These are phyloP conservation scores for Fusarium pseudograminearum DNA, from an alignment of 2,329 filamentous ascomycete species.

Conservation along the genomic window DNA sequence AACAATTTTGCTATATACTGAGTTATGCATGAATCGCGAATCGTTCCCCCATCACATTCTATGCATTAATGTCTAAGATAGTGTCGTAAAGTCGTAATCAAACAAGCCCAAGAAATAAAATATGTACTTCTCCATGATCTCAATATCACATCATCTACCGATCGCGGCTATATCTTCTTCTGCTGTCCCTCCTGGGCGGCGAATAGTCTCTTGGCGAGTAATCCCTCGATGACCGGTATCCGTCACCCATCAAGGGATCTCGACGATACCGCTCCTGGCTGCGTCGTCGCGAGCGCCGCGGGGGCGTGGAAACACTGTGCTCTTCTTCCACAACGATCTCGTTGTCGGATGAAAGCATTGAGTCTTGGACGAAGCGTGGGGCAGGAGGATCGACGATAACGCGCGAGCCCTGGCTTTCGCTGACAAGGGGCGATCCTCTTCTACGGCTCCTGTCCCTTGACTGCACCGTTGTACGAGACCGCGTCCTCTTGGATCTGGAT, in stretches of 20 bases:
- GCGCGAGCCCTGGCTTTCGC: slow-evolving; percentile 25
- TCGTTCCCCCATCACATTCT: slow-evolving; percentile 1
- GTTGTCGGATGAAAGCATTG: slow-evolving; percentile 49
- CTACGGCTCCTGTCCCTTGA: slow-evolving; percentile 38
- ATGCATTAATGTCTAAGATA: slow-evolving; percentile 22
- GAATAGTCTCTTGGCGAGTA: slow-evolving; percentile 43
- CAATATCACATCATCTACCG: slow-evolving; percentile 10
- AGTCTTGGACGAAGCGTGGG: slow-evolving; percentile 47
- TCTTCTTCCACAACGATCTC: slow-evolving; percentile 57
- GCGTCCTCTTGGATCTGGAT: slow-evolving; percentile 34
- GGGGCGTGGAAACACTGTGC: slow-evolving; percentile 45
- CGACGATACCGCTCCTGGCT: slow-evolving; percentile 46
- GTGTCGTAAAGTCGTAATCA: slow-evolving; percentile 34
- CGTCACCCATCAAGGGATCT: slow-evolving; percentile 40
- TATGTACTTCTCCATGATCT: slow-evolving; percentile 1
- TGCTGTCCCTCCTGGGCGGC: slow-evolving; percentile 40
- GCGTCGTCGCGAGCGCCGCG: slow-evolving; percentile 40
- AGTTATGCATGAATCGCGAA: neutral
- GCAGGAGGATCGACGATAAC: slow-evolving; percentile 49
- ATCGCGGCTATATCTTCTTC: slow-evolving; percentile 39
- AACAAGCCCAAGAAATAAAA: slow-evolving; percentile 16
- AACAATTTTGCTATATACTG: neutral
- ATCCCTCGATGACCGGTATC: slow-evolving; percentile 34
- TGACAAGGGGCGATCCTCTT: slow-evolving; percentile 39
- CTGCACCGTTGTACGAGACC: slow-evolving; percentile 41